Evolutionary conservation across 2,329 filamentous ascomycete genomes (phyloP), one percentile per base, ranked within the genome.

Genomic region (Colletotrichum tropicale): DNA sequence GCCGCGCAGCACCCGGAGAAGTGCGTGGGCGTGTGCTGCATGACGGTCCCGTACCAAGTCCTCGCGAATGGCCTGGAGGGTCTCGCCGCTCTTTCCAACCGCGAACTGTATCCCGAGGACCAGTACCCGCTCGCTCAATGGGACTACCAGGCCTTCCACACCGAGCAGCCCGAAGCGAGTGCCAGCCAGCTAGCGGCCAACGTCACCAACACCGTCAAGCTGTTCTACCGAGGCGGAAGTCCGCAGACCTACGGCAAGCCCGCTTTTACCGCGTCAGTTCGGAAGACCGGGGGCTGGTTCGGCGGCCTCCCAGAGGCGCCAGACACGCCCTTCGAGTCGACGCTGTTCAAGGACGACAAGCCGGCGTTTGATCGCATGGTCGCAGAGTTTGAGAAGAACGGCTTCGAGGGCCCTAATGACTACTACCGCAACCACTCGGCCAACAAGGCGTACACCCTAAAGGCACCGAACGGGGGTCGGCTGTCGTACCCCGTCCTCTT

Each of bases 381-480:
- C 1, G 89, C 90, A 8, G 94, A 98, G 82, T 97, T 98, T 79
- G 97, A 99, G 86, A 98, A 96, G 96, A 92, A 93, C 76, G 93
- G 93, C 79, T 99, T 99, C 87, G 62, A 62, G 24, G 69, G 69
- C 30, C 55, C 69, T 2, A 67, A 71, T 32, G n/a, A 66, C 3
- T 75, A 75, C 77, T 89, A 89, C 72, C 74, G 85, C 43, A 86
- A 89, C 76, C 85, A 87, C 75, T 80, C 83, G 8, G 80, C 78
- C 15, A 89, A 89, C 70, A 78, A 76, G 4, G 82, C 81, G 52
- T 89, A 86, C 78, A 83, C 82, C 8, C 24, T 18, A 3, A 66
- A 70, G 7, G 76, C 77, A 9, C 65, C 78, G 8, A 80, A 79
- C 72, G 83, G 84, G 24, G 81, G 83, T 3, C 71, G 66, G 30